Conservation (phyloP, 768 basidiomycete genomes). For the Trametes villosa region DNA sequence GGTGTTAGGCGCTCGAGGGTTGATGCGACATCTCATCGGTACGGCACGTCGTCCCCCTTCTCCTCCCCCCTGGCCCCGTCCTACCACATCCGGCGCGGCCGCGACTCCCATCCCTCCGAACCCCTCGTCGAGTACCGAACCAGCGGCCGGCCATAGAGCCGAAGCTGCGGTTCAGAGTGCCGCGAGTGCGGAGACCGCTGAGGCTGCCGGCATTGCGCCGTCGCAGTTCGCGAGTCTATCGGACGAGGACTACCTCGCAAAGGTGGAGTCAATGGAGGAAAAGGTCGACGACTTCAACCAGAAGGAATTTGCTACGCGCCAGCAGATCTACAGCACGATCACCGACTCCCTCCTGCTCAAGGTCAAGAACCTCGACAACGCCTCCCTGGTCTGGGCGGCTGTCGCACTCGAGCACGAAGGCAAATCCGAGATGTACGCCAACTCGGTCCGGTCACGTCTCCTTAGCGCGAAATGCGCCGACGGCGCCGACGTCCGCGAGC, state of each 20-base stretch:
- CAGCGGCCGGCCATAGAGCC: neutral
- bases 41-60: conserved; percentile 6
- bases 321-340: conserved; percentile 11
- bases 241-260: conserved; percentile 4
- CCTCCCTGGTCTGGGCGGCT: neutral
- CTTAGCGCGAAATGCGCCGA: neutral
- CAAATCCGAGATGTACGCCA: conserved; percentile 7
- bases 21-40: conserved; percentile 5
- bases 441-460: neutral
- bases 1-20: neutral
- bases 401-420: neutral
- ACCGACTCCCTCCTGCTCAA: conserved; percentile 4
- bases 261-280: neutral
- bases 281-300: conserved; percentile 2
- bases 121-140: neutral
- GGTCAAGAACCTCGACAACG: neutral
- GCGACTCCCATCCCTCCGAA: too few species aligned
- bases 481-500: neutral
- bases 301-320: neutral
- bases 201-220: neutral
- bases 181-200: neutral
- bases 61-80: conserved; percentile 1
- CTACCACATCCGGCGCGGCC: too few species aligned
- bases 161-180: neutral
- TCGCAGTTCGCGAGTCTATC: neutral